Evolutionary conservation across 495 filamentous ascomycete genomes (phyloP).

Genomic region (Penicillium alfredii): DNA sequence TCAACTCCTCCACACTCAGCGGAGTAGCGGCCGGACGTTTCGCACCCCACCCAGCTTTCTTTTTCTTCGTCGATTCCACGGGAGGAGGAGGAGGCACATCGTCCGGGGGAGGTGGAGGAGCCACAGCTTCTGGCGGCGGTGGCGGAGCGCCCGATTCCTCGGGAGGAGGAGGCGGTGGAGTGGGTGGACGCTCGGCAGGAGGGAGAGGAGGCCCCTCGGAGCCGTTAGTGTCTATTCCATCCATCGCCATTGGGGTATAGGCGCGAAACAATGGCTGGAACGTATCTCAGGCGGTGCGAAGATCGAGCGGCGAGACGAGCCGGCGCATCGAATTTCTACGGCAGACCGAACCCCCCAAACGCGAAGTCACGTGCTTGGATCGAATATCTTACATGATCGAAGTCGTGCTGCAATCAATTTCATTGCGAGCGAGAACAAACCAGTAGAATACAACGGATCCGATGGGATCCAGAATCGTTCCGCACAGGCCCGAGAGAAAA

Average conservation of each 20-base stretch:
- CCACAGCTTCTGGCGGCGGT: slow-evolving; percentile 50
- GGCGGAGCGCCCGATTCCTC: slow-evolving; percentile 45
- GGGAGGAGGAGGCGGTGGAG: slow-evolving; percentile 55
- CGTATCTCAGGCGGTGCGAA: neutral
- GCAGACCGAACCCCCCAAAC: slow-evolving; percentile 9
- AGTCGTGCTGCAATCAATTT: slow-evolving; percentile 4
- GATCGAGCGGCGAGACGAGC: slow-evolving; percentile 10
- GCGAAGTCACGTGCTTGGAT: slow-evolving; percentile 16
- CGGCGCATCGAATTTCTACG: slow-evolving; percentile 32
- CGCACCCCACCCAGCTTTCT: slow-evolving; percentile 51
- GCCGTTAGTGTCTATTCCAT: slow-evolving; percentile 24
- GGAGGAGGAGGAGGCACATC: slow-evolving; percentile 33
- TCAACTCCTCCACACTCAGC: slow-evolving; percentile 69
- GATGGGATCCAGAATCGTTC: slow-evolving; percentile 6
- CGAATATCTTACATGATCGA: neutral
- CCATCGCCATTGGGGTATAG: slow-evolving; percentile 17
- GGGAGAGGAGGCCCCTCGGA: slow-evolving; percentile 32
- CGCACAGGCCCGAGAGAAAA: no score
- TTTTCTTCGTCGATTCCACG: slow-evolving; percentile 40
- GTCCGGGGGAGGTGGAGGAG: slow-evolving; percentile 45
- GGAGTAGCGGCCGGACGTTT: slow-evolving; percentile 42
- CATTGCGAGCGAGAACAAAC: slow-evolving; percentile 4
- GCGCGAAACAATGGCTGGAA: slow-evolving; percentile 1
- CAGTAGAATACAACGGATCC: slow-evolving; percentile 19
- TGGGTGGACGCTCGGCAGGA: slow-evolving; percentile 28